Percentiles rank a stretch among this genome's conserved stretches.
These are phyloP conservation scores for Trichosporon coremiiforme DNA, from an alignment of 1,284 basidiomycete genomes.

Conservation along the genomic window DNA sequence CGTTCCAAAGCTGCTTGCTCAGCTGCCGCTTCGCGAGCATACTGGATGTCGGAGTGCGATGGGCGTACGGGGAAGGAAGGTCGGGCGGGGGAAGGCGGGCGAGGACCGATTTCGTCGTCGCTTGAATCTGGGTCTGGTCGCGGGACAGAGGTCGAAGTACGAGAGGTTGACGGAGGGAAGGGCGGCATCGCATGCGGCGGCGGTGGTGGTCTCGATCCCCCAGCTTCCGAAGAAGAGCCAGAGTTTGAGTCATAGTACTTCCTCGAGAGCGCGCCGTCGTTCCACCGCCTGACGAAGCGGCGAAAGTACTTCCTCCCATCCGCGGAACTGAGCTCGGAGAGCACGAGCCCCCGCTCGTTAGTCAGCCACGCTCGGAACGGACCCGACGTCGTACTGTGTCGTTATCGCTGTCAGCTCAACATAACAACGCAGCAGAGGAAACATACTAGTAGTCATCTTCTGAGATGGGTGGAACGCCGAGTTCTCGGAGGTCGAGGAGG, in stretches of 20 bases:
- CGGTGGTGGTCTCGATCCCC: background rate
- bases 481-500: slow-evolving; percentile 42
- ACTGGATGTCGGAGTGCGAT: background rate
- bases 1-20: slow-evolving; percentile 33
- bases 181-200: background rate
- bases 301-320: slow-evolving; percentile 54
- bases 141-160: slow-evolving; percentile 15
- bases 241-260: slow-evolving; percentile 37
- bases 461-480: slow-evolving; percentile 48
- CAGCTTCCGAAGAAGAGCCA: background rate
- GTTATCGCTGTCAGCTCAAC: slow-evolving; percentile 6
- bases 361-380: slow-evolving; percentile 51
- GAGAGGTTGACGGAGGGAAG: background rate
- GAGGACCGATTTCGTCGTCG: slow-evolving; percentile 33
- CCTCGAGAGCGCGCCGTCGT: slow-evolving; percentile 47
- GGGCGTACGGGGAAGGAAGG: slow-evolving; percentile 48
- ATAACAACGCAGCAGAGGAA: background rate
- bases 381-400: slow-evolving; percentile 36
- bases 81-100: slow-evolving; percentile 37
- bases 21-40: slow-evolving; percentile 34
- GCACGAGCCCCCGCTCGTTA: slow-evolving; percentile 47
- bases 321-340: slow-evolving; percentile 51
- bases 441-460: slow-evolving; percentile 56
- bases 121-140: background rate
- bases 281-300: slow-evolving; percentile 55